Evolutionary conservation across 2,329 filamentous ascomycete genomes (phyloP).

Genomic region (Hypoxylon sp.): DNA sequence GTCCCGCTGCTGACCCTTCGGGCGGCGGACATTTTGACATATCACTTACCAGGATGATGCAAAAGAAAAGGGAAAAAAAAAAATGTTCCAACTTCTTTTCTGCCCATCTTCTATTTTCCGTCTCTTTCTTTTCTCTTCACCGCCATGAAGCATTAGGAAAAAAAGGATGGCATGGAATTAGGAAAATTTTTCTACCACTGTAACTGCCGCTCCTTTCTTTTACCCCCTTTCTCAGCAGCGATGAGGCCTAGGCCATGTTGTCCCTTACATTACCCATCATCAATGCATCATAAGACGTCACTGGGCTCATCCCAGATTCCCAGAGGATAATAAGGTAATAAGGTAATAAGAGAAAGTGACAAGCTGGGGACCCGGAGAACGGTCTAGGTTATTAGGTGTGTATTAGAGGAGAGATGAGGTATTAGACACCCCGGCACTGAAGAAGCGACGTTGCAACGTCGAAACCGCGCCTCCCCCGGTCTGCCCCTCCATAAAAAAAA

Average conservation of each 20-base stretch:
- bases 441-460: slow-evolving; percentile 40
- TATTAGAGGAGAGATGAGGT: slow-evolving; percentile 23
- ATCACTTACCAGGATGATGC: slow-evolving; percentile 39
- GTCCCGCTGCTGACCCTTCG: slow-evolving; percentile 24
- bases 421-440: slow-evolving; percentile 33
- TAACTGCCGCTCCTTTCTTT: slow-evolving; percentile 25
- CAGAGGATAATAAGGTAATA: slow-evolving; percentile 19
- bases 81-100: slow-evolving; percentile 10
- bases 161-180: slow-evolving; percentile 9
- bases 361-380: slow-evolving; percentile 15
- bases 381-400: slow-evolving; percentile 22
- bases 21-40: slow-evolving; percentile 21
- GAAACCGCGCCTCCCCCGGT: slow-evolving; percentile 20
- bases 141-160: slow-evolving; percentile 15
- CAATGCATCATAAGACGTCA: slow-evolving; percentile 42
- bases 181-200: slow-evolving; percentile 21
- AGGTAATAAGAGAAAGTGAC: slow-evolving; percentile 24
- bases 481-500: slow-evolving; percentile 18
- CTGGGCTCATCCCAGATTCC: slow-evolving; percentile 16
- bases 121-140: slow-evolving; percentile 27
- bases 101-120: slow-evolving; percentile 7
- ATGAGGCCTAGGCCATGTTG: slow-evolving; percentile 23
- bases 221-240: slow-evolving; percentile 29
- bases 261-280: slow-evolving; percentile 42
- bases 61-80: slow-evolving; percentile 9